Conservation (phyloP, 2,329 filamentous ascomycete genomes). For the Zymoseptoria passerinii region DNA sequence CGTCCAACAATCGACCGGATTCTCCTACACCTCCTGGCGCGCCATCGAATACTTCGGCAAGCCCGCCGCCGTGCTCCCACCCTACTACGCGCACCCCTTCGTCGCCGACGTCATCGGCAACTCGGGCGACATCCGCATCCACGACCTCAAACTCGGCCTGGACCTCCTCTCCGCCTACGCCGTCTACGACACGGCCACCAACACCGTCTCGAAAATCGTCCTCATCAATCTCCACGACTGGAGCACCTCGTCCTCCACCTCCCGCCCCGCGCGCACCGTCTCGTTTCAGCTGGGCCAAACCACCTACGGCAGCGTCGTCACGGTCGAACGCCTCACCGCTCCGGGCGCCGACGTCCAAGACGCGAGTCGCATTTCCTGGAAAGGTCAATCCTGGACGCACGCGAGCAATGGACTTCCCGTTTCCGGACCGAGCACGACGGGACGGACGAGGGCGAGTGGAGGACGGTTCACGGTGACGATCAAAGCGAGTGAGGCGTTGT, state of each 20-base stretch:
- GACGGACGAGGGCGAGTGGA: neutral
- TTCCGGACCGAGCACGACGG: conserved; percentile 1
- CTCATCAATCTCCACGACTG: conserved; percentile 10
- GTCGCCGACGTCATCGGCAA: conserved; percentile 13
- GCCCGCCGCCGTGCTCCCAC: conserved; percentile 9
- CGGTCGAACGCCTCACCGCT: conserved; percentile 8
- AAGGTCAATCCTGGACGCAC: conserved; percentile 8
- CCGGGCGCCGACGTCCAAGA: conserved; percentile 6
- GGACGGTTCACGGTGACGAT: conserved; percentile 2
- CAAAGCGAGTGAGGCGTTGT: conserved; percentile 6
- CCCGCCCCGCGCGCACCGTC: conserved; percentile 6
- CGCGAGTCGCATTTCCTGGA: conserved; percentile 12
- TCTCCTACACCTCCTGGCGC: conserved; percentile 9
- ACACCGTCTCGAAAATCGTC: conserved; percentile 6
- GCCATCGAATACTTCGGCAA: conserved; percentile 2
- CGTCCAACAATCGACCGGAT: conserved; percentile 12
- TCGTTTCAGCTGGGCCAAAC: conserved; percentile 1
- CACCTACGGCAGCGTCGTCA: conserved; percentile 3
- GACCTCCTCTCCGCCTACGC: conserved; percentile 9
- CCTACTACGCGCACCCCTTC: conserved; percentile 14
- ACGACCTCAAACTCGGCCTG: conserved; percentile 5
- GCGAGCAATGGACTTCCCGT: conserved; percentile 8
- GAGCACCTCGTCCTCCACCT: neutral
- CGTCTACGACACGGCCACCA: conserved; percentile 6
- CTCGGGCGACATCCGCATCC: conserved; percentile 1